These are phyloP conservation scores for Brassica incana DNA, from an alignment of 345 rosid species.

Conservation along the genomic window DNA sequence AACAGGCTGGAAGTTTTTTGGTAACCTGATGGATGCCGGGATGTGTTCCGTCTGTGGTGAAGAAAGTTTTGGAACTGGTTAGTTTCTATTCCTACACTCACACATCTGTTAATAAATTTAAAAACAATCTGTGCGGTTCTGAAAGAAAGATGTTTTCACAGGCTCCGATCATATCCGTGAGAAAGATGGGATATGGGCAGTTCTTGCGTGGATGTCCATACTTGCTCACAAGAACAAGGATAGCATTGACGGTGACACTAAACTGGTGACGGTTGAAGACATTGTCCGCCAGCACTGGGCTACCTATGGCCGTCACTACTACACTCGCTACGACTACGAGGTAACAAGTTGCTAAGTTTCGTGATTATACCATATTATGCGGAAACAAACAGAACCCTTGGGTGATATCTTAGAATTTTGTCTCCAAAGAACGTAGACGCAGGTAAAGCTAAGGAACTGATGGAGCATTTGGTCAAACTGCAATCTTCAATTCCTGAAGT, in stretches of 20 bases:
- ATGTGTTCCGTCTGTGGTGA: conserved; percentile 87
- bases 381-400: not conserved
- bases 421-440: conserved; percentile 76
- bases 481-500: conserved; percentile 78
- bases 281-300: conserved; percentile 92
- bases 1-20: conserved; percentile 50
- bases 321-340: conserved; percentile 45
- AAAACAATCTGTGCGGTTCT: not conserved
- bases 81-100: not conserved
- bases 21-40: conserved; percentile 91
- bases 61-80: conserved; percentile 82
- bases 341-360: not conserved
- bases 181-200: conserved; percentile 96
- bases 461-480: conserved; percentile 79
- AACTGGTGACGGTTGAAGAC: conserved; percentile 88
- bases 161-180: conserved; percentile 93
- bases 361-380: not conserved
- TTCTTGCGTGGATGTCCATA: conserved; percentile 69
- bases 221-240: conserved; percentile 79
- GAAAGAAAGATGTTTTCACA: conserved; percentile 34
- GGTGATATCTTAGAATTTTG: not conserved
- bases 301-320: conserved; percentile 88
- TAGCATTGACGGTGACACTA: conserved; percentile 51
- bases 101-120: not conserved
- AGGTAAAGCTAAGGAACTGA: conserved; percentile 83